Evolutionary conservation across 805 yeast genomes (phyloP), one percentile per base, ranked within the genome.

Genomic region (Candida railenensis): DNA sequence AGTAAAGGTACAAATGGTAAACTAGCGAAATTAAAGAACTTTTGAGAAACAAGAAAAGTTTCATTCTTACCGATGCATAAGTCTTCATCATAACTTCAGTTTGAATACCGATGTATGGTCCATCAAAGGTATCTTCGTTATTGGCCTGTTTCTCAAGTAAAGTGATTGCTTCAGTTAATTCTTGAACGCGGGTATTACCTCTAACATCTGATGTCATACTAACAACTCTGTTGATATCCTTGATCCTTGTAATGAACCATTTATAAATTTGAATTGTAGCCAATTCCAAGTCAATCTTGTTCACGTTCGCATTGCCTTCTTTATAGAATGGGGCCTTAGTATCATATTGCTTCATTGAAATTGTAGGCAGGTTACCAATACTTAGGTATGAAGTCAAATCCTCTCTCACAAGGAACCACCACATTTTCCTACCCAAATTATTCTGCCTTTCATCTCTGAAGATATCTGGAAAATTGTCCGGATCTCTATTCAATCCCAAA

Each of bases 401-500:
- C 14, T 47, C 39, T 14, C 50, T 48, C 18, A 47, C 48, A 9
- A 63, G 34, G 22, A 48, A 48, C 22, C 44, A 34, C 67, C 67
- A 64, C 4, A 64, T 49, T 32, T 62, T 64, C 36, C 68, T 45
- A 9, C 57, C 50, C 20, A 64, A 48, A 44, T 55, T 49, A 41
- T 55, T 51, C 20, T 44, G 42, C 46, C 50, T 53, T 48, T 53
- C 54, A 38, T 58, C 53, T 3, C 49, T 49, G 28, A 48, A 44
- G 14, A 48, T 46, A 14, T 54, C 59, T 14, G 22, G 16, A 55
- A 79, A 78, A 42, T 70, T 69, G 40, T 69, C 71, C 1, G 87
- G 87, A 52, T 83, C 87, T 53, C 87, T 69, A 55, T 83, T 83
- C 19, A 83, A 54, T 0, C 87, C 88, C 47, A 82, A 74, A 32